phyloP scores from a whole-genome alignment of 179 eudicot species.

The Beta corolliflora region DNA sequence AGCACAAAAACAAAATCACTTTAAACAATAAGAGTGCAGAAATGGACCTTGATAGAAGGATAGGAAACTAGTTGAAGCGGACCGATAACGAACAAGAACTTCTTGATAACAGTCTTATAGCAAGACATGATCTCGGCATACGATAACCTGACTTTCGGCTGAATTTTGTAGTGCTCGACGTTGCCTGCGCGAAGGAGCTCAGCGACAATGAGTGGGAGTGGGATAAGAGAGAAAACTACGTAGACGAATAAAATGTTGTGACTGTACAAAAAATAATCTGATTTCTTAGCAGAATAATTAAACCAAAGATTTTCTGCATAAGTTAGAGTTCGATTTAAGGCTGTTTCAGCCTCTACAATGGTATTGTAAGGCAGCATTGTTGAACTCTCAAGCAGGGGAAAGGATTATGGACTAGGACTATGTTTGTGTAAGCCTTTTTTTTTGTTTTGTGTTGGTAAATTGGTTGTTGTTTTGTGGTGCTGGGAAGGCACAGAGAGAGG shows the following conservation, averaged over 20 bases:
- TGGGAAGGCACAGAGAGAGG: too few species aligned
- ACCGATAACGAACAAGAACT: slow-evolving; percentile 66
- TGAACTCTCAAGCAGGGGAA: not conserved
- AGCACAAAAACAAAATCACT: not conserved
- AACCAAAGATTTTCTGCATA: slow-evolving; percentile 65
- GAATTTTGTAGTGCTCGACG: slow-evolving; percentile 59
- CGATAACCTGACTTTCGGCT: slow-evolving; percentile 66
- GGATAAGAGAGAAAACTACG: slow-evolving; percentile 56
- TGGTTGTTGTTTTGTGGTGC: too few species aligned
- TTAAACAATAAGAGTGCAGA: not conserved
- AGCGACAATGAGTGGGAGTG: slow-evolving; percentile 48
- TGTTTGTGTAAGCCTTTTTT: too few species aligned
- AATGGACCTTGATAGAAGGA: slow-evolving; percentile 61
- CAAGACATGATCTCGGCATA: slow-evolving; percentile 47
- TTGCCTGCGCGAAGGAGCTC: slow-evolving; percentile 36
- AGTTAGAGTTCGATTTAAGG: slow-evolving; percentile 58
- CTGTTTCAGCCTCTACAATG: slow-evolving; percentile 52
- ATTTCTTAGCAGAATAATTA: slow-evolving; percentile 70
- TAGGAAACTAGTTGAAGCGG: slow-evolving; percentile 82
- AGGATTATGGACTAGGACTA: too few species aligned
- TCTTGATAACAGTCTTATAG: slow-evolving; percentile 66
- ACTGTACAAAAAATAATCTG: slow-evolving; percentile 77
- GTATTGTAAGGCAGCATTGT: slow-evolving; percentile 72
- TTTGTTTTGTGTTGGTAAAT: too few species aligned
- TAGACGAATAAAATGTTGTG: slow-evolving; percentile 80